Evolutionary conservation across 2,329 filamentous ascomycete genomes (phyloP).

Genomic region (Phyllosticta ampelicida): DNA sequence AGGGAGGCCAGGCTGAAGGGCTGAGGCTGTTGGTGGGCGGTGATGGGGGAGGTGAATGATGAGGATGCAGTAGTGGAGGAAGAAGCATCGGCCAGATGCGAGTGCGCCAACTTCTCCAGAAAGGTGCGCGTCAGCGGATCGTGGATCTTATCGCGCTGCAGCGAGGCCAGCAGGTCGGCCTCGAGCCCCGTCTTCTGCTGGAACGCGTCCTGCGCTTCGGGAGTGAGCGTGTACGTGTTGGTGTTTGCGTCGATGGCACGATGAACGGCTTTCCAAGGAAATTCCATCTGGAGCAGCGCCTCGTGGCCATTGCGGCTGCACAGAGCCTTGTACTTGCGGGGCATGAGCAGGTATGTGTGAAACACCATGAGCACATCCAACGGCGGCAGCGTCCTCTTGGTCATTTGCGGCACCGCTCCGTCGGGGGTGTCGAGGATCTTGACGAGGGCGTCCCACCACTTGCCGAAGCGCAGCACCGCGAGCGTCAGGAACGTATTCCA

Average conservation of each 20-base stretch:
- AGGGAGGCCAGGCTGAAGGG: slow-evolving; percentile 2
- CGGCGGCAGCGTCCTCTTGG: neutral
- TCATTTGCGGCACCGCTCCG: neutral
- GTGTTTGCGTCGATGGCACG: slow-evolving; percentile 1
- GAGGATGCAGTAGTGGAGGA: neutral
- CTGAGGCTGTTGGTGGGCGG: neutral
- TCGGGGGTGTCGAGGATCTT: slow-evolving; percentile 3
- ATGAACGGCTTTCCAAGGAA: slow-evolving; percentile 4
- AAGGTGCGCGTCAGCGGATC: slow-evolving; percentile 5
- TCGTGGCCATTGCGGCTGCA: neutral
- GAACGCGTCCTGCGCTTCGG: slow-evolving; percentile 1
- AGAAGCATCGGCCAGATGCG: neutral
- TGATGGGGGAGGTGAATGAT: neutral
- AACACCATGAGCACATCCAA: slow-evolving; percentile 11
- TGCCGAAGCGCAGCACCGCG: slow-evolving; percentile 6
- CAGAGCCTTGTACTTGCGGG: slow-evolving; percentile 3
- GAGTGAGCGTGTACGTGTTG: neutral
- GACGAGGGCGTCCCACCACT: slow-evolving; percentile 4
- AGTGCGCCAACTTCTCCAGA: slow-evolving; percentile 2
- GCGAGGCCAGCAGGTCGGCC: neutral
- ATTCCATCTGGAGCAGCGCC: slow-evolving; percentile 1
- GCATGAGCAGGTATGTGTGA: slow-evolving; percentile 5
- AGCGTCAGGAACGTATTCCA: slow-evolving; percentile 9
- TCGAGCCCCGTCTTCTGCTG: slow-evolving; percentile 4
- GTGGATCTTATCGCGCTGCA: neutral